A percentile compares a stretch with the other conserved stretches of the same genome.
Evolutionary conservation across 768 basidiomycete species (phyloP).

Genomic region (Auriscalpium vulgare): DNA sequence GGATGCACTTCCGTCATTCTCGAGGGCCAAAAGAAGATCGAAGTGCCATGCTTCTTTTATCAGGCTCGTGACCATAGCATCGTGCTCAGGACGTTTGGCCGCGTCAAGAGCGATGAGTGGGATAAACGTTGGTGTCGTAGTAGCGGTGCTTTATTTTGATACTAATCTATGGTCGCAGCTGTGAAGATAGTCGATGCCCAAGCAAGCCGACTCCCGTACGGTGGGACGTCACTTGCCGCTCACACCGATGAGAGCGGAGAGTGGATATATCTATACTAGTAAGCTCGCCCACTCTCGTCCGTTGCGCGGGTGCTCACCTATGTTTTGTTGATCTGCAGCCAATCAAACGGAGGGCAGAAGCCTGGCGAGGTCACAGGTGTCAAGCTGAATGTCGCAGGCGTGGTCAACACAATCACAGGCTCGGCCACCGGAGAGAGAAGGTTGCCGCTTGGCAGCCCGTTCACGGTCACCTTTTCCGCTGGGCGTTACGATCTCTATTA

Average conservation of each 20-base stretch:
- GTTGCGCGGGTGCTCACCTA: not conserved
- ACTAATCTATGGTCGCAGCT: not conserved
- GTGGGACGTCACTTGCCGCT: not conserved
- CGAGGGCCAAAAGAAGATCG: not conserved
- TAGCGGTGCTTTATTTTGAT: not conserved
- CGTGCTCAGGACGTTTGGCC: not conserved
- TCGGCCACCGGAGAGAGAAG: no score
- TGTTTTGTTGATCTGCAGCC: not conserved
- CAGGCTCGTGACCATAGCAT: not conserved
- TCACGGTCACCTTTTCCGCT: no score
- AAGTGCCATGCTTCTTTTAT: not conserved
- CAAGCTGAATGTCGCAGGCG: not conserved
- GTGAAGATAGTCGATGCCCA: not conserved
- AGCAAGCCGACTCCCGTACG: not conserved
- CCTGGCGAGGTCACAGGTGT: not conserved
- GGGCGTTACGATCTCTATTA: no score
- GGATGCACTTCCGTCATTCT: not conserved
- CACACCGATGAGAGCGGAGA: not conserved
- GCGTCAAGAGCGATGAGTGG: not conserved
- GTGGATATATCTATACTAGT: not conserved
- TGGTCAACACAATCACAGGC: no score
- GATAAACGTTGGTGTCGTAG: not conserved
- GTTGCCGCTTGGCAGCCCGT: no score
- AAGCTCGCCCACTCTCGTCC: not conserved
- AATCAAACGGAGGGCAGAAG: not conserved